Base-by-base conservation (phyloP, 192 early-diverging fungal genomes). In the Podila verticillata region DNA sequence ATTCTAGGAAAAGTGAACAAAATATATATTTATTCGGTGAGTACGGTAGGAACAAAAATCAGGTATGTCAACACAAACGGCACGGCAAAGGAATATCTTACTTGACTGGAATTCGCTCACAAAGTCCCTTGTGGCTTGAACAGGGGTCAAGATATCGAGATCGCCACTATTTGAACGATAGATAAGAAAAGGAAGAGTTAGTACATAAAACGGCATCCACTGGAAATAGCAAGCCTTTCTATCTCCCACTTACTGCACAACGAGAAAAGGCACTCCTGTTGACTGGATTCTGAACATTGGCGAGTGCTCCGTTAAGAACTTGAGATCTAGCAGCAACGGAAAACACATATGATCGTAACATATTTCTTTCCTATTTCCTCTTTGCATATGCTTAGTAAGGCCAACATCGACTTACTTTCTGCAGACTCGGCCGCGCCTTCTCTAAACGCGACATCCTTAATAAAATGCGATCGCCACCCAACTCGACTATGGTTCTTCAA, bases 381-480 rank as follows among this genome's bases (percentile, higher is more conserved):
- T 12, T 44, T 44, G 39, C n/a, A n/a, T 44, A 10, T 15, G 7
- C 39, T 17, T 1, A 1, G 12, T 3, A 10, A 15, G 12, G 1
- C 39, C n/a, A n/a, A 44, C 4, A 15, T 26, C 22, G n/a, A 39
- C 63, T n/a, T 80, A 72, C 77, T 80, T 22, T 80, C 77, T 8
- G 49, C 65, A 15, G 77, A 80, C 29, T 80, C 70, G 1, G 65
- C 60, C 4, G 77, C 71, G 31, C 70, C 77, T 28, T 58, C 68
- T 19, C 65, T 62, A 28, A 36, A 32, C 3, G 84, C 82, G 58
- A 91, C 71, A 13, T 82, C 35, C 24, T 77, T 74, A 56, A 82
- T 73, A 57, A 91, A 91, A 32, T 77, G 80, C 5, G 58, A 58
- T 24, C 83, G 49, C n/a, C 65, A 72, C 20, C 74, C 78, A 63